Evolutionary conservation across 73 alveolate genomes (phyloP).

Genomic region (Symbiodinium pilosum): DNA sequence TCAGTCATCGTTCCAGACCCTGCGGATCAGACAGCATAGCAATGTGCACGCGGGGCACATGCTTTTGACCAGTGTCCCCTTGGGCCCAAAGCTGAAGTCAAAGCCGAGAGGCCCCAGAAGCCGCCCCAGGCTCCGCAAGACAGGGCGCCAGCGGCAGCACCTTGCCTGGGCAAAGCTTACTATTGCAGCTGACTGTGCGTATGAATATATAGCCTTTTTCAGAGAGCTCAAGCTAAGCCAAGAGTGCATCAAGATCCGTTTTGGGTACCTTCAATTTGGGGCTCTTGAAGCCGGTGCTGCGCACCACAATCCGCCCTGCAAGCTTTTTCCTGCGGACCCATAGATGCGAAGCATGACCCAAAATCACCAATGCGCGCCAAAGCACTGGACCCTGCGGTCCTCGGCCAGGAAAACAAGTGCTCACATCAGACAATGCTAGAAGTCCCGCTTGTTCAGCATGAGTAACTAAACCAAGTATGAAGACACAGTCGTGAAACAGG

Average conservation of each 20-base stretch:
- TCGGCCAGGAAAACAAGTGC: neutral
- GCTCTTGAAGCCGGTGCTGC: no score
- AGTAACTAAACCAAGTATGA: no score
- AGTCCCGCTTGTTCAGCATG: neutral
- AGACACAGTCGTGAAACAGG: no score
- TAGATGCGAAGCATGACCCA: neutral
- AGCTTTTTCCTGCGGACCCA: neutral
- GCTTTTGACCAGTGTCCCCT: no score
- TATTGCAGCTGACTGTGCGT: neutral
- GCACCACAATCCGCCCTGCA: no score
- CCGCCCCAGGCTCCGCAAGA: slow-evolving; percentile 95
- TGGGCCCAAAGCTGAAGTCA: no score
- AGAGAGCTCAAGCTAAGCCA: neutral
- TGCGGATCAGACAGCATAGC: no score
- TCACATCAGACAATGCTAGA: neutral
- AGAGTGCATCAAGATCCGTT: neutral
- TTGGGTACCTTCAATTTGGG: neutral
- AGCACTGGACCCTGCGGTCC: slow-evolving; percentile 1
- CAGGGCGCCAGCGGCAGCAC: slow-evolving; percentile 73
- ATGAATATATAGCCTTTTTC: neutral
- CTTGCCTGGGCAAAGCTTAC: slow-evolving; percentile 44
- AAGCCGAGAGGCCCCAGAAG: slow-evolving; percentile 93
- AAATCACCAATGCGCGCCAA: neutral
- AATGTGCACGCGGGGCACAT: no score
- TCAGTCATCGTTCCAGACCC: no score